Percentiles rank a stretch among this genome's conserved stretches.
These are phyloP conservation scores for Paecilomyces variotii DNA, from an alignment of 2,329 filamentous ascomycete genomes.

Conservation along the genomic window DNA sequence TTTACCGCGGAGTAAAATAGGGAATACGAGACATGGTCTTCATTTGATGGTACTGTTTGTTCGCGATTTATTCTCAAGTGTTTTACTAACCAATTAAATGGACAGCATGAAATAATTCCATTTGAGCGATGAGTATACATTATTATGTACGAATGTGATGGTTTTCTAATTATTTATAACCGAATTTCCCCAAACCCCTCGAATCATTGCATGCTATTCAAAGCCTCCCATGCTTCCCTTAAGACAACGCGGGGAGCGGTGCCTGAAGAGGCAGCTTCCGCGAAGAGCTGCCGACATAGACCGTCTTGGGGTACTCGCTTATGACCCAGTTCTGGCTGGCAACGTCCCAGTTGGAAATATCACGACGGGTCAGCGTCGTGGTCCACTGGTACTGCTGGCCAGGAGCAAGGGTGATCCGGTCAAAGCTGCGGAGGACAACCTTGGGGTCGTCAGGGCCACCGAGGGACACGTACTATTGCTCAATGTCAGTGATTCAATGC, in stretches of 20 bases:
- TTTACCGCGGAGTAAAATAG: not conserved
- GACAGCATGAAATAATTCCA: too few species aligned
- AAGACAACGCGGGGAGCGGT: slow-evolving; percentile 17
- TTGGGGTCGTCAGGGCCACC: slow-evolving; percentile 66
- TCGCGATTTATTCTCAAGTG: too few species aligned
- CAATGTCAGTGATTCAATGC: slow-evolving; percentile 1
- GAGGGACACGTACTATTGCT: slow-evolving; percentile 62
- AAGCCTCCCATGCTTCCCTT: not conserved
- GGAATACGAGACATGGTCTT: too few species aligned
- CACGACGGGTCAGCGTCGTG: slow-evolving; percentile 65
- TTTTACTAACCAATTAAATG: too few species aligned
- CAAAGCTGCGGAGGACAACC: slow-evolving; percentile 68
- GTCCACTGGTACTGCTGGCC: slow-evolving; percentile 61
- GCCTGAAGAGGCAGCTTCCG: slow-evolving; percentile 46
- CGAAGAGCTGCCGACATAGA: slow-evolving; percentile 53
- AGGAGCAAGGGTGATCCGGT: slow-evolving; percentile 63
- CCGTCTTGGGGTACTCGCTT: slow-evolving; percentile 47
- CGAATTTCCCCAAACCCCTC: not conserved
- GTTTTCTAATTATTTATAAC: not conserved
- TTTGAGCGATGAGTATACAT: not conserved
- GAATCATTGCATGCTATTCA: not conserved
- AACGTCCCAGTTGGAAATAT: slow-evolving; percentile 81
- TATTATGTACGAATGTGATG: not conserved
- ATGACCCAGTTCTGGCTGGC: slow-evolving; percentile 76
- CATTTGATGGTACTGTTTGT: too few species aligned